These are phyloP conservation scores for Diaporthe humulicola DNA, from an alignment of 2,329 filamentous ascomycete species.

Conservation along the genomic window DNA sequence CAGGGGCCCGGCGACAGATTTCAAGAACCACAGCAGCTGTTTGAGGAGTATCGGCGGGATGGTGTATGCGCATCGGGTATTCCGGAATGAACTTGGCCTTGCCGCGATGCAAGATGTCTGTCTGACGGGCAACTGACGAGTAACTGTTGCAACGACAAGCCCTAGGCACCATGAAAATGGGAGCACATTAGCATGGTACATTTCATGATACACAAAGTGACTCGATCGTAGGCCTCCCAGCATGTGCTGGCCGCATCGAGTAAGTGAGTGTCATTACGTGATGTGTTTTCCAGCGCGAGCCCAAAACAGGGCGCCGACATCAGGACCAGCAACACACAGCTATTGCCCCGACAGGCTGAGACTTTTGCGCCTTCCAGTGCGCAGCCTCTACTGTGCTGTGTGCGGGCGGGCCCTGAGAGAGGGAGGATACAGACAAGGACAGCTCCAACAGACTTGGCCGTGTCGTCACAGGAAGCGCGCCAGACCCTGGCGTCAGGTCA, in stretches of 20 bases:
- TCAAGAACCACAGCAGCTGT: slow-evolving; percentile 20
- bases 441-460: background rate
- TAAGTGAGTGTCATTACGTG: background rate
- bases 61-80: slow-evolving; percentile 12
- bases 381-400: background rate
- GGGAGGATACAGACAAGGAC: slow-evolving; percentile 1
- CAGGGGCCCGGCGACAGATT: slow-evolving; percentile 19
- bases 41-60: slow-evolving; percentile 12
- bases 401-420: background rate
- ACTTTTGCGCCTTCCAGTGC: background rate
- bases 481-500: slow-evolving; percentile 14
- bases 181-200: slow-evolving; percentile 2
- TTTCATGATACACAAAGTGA: background rate
- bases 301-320: background rate
- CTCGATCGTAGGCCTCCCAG: background rate
- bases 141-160: slow-evolving; percentile 16
- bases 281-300: background rate
- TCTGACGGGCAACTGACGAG: slow-evolving; percentile 24
- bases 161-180: background rate
- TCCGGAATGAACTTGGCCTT: slow-evolving; percentile 13
- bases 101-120: slow-evolving; percentile 29
- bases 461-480: slow-evolving; percentile 20
- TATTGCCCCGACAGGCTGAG: slow-evolving; percentile 20
- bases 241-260: slow-evolving; percentile 10
- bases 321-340: background rate